Base-by-base conservation (phyloP, 164 flowering plant species). In the Sextonia rubra region DNA sequence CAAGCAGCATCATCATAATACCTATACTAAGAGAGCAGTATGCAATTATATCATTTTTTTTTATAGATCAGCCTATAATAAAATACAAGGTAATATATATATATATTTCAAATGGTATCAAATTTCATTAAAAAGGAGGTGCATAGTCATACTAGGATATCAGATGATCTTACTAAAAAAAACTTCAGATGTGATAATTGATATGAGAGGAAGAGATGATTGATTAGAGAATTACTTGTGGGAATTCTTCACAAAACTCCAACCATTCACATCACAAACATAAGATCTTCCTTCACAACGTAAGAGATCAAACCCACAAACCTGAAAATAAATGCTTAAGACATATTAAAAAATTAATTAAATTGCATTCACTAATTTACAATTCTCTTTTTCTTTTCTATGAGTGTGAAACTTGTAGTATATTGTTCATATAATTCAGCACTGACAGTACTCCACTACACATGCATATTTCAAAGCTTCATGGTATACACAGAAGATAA, bases 1-100 rank as follows among this genome's bases (percentile, higher is more conserved):
- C 99, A 96, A 71, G 99, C 98, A 73, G 99, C 94, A 77, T 96
- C 99, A 88, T 96, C 99, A 83, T 96, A 96, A 83, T 96, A 96
- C 85, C 99, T 96, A 78, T 60, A 66, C 14, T 37, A 72, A 72
- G 44, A 63, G 7, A 64, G 47, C 26, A 64, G 67, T 12, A 29
- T 61, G 30, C 17, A 64, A 64, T 15, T 62, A 29, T 14, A 18
- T 64, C 4, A 18, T 64, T 3, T 0, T 17, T 29, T 25, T 26
- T 20, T 52, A 52, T 52, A 17, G 58, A 52, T 52, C n/a, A 52
- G 58, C 3, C 58, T 52, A 20, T 15, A 52, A 52, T 52, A 5
- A 52, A 52, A 20, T 12, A 3, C 14, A 17, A 52, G 58, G 44
- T 37, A 37, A 37, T 7, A 37, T 7, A 37, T 9, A 37, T 37